These are phyloP conservation scores for Plasmodium relictum DNA, from an alignment of 169 alveolate species.

Conservation along the genomic window DNA sequence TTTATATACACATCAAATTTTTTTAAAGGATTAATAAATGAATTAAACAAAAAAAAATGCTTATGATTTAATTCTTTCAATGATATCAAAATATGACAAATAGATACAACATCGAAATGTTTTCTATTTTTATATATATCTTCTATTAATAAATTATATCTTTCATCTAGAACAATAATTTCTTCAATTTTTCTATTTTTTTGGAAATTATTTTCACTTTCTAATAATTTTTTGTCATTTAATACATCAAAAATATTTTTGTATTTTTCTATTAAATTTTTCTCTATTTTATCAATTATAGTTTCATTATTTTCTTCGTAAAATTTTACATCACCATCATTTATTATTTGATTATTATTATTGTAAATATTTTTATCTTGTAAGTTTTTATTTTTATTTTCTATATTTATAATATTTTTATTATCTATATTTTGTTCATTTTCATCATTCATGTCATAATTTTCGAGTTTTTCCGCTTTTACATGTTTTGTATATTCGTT, in stretches of 20 bases:
- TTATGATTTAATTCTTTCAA: slow-evolving; percentile 82
- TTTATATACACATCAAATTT: slow-evolving; percentile 69
- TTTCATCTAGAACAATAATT: slow-evolving; percentile 62
- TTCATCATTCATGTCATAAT: background rate
- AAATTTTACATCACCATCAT: background rate
- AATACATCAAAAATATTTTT: slow-evolving; percentile 36
- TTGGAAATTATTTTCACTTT: slow-evolving; percentile 64
- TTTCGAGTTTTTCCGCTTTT: background rate
- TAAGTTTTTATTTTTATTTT: background rate
- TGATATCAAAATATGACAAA: slow-evolving; percentile 84
- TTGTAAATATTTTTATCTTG: slow-evolving; percentile 21
- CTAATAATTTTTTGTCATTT: slow-evolving; percentile 81
- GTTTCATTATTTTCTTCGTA: slow-evolving; percentile 15
- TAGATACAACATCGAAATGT: slow-evolving; percentile 84
- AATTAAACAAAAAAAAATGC: slow-evolving; percentile 81
- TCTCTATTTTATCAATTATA: slow-evolving; percentile 63
- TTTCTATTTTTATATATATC: slow-evolving; percentile 83
- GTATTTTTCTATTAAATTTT: slow-evolving; percentile 45
- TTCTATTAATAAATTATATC: slow-evolving; percentile 78
- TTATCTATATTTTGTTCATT: background rate
- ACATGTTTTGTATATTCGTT: slow-evolving; percentile 42
- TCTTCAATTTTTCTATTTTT: slow-evolving; percentile 71
- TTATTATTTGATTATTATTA: background rate
- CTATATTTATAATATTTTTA: background rate
- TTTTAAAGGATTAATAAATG: slow-evolving; percentile 80